phyloP scores from a whole-genome alignment of 495 filamentous ascomycete genomes.

The Penicillium paradoxum region DNA sequence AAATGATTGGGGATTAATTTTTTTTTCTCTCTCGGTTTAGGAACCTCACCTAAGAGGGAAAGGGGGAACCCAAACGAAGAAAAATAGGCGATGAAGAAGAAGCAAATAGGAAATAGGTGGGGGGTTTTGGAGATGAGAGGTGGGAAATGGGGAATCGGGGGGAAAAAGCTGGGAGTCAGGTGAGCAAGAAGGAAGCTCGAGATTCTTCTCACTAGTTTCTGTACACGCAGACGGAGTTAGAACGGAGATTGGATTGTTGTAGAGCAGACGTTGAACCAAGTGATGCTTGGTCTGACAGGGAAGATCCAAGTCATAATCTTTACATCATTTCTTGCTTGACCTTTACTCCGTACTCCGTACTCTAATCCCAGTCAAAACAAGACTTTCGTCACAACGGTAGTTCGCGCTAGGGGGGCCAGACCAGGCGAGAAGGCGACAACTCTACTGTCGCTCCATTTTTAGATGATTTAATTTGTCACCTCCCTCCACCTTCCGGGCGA shows the following conservation, averaged over 20 bases:
- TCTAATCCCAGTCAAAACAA: background rate
- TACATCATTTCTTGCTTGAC: background rate
- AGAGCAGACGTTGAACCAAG: too few species aligned
- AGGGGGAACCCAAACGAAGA: background rate
- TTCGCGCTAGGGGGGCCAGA: constrained; percentile 3
- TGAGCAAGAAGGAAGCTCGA: background rate
- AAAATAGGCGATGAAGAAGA: constrained; percentile 3
- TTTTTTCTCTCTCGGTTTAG: background rate
- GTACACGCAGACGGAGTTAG: too few species aligned
- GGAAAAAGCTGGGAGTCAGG: background rate
- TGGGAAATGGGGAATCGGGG: background rate
- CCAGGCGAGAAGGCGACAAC: background rate
- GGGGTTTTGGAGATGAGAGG: background rate
- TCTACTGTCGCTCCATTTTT: background rate
- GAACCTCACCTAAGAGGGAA: constrained; percentile 1
- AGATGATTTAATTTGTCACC: constrained; percentile 13
- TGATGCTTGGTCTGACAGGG: too few species aligned
- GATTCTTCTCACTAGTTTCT: background rate
- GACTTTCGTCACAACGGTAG: background rate
- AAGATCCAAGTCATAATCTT: background rate
- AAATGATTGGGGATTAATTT: constrained; percentile 11
- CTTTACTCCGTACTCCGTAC: too few species aligned
- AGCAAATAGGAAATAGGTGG: background rate
- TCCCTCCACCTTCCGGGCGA: background rate
- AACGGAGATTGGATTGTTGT: too few species aligned